Conservation (phyloP, 1,139 yeast genomes). For the Hyphopichia wangnamkhiaoensis region DNA sequence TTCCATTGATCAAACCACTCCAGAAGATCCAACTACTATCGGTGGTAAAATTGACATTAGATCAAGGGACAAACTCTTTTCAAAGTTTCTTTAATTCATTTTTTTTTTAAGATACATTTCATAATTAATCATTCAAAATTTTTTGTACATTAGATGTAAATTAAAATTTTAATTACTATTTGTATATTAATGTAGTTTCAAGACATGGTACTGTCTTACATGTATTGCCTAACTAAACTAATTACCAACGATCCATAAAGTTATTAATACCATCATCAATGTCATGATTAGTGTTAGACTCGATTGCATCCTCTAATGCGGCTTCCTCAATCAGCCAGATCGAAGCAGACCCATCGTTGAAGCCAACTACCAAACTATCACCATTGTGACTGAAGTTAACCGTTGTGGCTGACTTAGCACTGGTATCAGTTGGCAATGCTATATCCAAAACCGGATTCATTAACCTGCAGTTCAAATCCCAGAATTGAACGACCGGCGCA, state of each 20-base stretch:
- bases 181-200: neutral
- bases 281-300: conserved; percentile 4
- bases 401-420: conserved; percentile 14
- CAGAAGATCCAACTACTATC: conserved; percentile 29
- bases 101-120: neutral
- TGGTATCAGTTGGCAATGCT: conserved; percentile 11
- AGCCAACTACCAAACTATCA: conserved; percentile 23
- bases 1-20: conserved; percentile 53
- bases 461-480: conserved; percentile 49
- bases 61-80: conserved; percentile 51
- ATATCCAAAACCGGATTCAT: conserved; percentile 39
- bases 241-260: neutral
- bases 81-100: conserved; percentile 30
- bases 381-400: conserved; percentile 26
- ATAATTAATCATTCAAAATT: conserved; percentile 7
- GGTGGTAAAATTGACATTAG: conserved; percentile 61
- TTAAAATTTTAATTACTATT: too few species aligned
- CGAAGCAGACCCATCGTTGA: conserved; percentile 24
- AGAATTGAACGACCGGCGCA: conserved; percentile 46
- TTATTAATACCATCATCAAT: conserved; percentile 12
- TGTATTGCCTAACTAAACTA: too few species aligned
- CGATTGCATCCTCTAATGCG: conserved; percentile 9
- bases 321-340: conserved; percentile 21
- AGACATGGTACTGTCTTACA: too few species aligned
- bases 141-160: conserved; percentile 17